A percentile compares a stretch with the other conserved stretches of the same genome.
These are phyloP conservation scores for Podaxis mareebaensis DNA, from an alignment of 768 basidiomycete genomes.

Conservation along the genomic window DNA sequence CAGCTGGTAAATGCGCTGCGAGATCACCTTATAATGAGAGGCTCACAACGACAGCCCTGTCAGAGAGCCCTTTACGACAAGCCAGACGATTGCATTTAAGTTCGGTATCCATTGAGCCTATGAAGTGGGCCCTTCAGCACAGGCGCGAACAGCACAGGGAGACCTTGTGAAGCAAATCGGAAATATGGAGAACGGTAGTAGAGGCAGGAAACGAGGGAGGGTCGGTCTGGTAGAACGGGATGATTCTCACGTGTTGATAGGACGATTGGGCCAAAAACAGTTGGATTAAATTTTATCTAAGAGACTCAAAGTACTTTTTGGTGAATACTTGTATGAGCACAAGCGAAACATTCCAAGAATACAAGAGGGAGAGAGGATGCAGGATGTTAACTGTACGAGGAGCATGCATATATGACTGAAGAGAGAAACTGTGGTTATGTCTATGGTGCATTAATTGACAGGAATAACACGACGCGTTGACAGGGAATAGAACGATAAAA, in stretches of 20 bases:
- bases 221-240: not conserved
- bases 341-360: slow-evolving; percentile 4
- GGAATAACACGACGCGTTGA: slow-evolving; percentile 11
- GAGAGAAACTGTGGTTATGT: slow-evolving; percentile 10
- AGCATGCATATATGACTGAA: slow-evolving; percentile 16
- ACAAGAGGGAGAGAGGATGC: slow-evolving; percentile 16
- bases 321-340: not conserved
- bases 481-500: slow-evolving; percentile 3
- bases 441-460: slow-evolving; percentile 18
- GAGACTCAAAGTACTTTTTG: not conserved
- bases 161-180: not conserved
- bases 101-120: slow-evolving; percentile 65
- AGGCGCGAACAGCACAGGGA: not conserved
- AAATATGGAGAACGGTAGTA: not conserved
- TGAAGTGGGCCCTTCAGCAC: too few relatives aligned
- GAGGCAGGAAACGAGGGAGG: not conserved
- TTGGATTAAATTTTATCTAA: not conserved
- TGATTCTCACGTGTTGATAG: not conserved
- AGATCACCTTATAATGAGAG: slow-evolving; percentile 1
- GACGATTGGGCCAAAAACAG: not conserved
- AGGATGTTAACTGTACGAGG: not conserved
- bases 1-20: not conserved
- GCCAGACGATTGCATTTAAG: slow-evolving; percentile 79
- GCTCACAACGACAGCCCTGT: slow-evolving; percentile 86
- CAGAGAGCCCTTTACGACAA: slow-evolving; percentile 64